phyloP scores from a whole-genome alignment of 2,329 filamentous ascomycete genomes.

The Trematosphaeria pertusa region DNA sequence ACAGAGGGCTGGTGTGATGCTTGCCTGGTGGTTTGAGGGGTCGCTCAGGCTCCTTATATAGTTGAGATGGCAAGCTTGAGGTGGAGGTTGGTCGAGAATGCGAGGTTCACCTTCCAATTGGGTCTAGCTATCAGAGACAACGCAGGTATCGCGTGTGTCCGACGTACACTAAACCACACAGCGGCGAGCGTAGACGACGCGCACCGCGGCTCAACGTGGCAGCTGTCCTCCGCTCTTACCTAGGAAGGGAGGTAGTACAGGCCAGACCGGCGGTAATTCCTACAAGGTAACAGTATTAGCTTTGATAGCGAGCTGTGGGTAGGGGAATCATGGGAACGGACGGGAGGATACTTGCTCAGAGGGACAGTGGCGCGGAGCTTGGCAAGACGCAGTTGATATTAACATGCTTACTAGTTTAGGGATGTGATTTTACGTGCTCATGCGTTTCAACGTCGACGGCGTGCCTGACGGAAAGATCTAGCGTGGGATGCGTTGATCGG shows the following conservation, averaged over 20 bases:
- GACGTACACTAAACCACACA: slow-evolving; percentile 17
- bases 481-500: slow-evolving; percentile 23
- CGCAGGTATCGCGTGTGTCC: slow-evolving; percentile 24
- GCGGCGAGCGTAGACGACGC: slow-evolving; percentile 16
- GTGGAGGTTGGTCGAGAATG: slow-evolving; percentile 16
- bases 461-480: slow-evolving; percentile 22
- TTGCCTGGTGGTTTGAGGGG: slow-evolving; percentile 30
- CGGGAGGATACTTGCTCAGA: slow-evolving; percentile 24
- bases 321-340: slow-evolving; percentile 21
- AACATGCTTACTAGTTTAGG: slow-evolving; percentile 42
- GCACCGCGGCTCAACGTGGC: slow-evolving; percentile 33
- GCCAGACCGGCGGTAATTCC: slow-evolving; percentile 28
- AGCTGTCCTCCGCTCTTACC: slow-evolving; percentile 31
- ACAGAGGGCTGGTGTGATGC: slow-evolving; percentile 32
- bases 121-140: slow-evolving; percentile 28
- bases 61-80: slow-evolving; percentile 12
- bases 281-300: slow-evolving; percentile 32
- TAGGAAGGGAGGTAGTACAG: slow-evolving; percentile 41
- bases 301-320: slow-evolving; percentile 24
- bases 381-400: slow-evolving; percentile 40
- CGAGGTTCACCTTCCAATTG: slow-evolving; percentile 39
- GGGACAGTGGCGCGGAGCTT: slow-evolving; percentile 29
- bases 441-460: slow-evolving; percentile 22
- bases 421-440: slow-evolving; percentile 30
- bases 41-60: slow-evolving; percentile 39